Evolutionary conservation across 2,329 filamentous ascomycete genomes (phyloP).

Genomic region (Immersiporthe knoxdaviesiana): DNA sequence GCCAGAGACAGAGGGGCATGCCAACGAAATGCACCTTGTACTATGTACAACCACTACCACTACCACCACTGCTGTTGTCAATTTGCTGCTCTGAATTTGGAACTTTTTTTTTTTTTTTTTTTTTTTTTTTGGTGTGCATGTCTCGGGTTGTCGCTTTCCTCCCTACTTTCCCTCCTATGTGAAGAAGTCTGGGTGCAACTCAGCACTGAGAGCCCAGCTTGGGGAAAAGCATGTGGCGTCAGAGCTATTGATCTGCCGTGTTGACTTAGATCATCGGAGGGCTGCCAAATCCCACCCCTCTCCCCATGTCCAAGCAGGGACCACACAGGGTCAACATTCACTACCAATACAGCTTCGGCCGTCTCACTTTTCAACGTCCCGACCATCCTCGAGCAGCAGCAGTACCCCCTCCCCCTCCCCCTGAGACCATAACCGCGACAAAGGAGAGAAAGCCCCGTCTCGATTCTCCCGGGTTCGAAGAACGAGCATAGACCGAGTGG

Average conservation of each 20-base stretch:
- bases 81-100: neutral
- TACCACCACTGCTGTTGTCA: neutral
- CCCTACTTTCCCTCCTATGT: neutral
- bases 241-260: slow-evolving; percentile 3
- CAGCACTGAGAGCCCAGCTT: neutral
- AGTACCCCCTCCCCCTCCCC: slow-evolving; percentile 29
- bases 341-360: neutral
- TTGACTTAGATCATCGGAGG: neutral
- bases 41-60: neutral
- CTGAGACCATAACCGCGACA: slow-evolving; percentile 24
- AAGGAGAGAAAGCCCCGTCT: slow-evolving; percentile 7
- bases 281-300: neutral
- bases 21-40: neutral
- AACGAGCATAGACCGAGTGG: slow-evolving; percentile 8
- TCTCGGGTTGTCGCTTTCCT: neutral
- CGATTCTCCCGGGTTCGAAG: slow-evolving; percentile 14
- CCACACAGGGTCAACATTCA: neutral
- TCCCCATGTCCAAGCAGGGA: neutral
- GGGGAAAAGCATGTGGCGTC: neutral
- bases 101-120: neutral
- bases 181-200: neutral
- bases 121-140: neutral
- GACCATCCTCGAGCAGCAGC: neutral
- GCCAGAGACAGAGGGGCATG: neutral
- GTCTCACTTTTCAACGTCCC: neutral